Base-by-base conservation (phyloP, 1,284 basidiomycete species). In the Hypsizygus ulmarius region DNA sequence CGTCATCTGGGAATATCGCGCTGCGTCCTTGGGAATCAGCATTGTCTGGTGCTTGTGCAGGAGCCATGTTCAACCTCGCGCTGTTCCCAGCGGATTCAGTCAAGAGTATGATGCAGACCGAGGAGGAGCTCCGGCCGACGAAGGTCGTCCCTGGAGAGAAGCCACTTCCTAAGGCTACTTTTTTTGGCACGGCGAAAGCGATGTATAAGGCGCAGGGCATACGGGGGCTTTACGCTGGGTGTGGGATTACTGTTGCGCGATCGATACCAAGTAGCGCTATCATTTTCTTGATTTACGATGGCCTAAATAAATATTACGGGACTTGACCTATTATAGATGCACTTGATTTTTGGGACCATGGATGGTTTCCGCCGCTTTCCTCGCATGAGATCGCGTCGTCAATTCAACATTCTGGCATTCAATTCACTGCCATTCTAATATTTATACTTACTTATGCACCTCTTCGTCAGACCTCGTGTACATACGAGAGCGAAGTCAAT, bases 101-200 rank as follows among this genome's bases (percentile, higher is more conserved):
- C 62, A 99, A 99, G 73, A 93, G 88, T 56, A 81, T 93, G 37
- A 91, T 99, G 67, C 96, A 98, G 75, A 98, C 96, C 0, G 88
- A 88, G 65, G 88, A 89, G 45, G 95, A 97, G 69, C 75, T 97
- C 53, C 74, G 87, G 7, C 84, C 87, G 57, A 62, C 34, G 59
- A 64, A 30, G 66, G 69, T 21, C 65, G 62, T 37, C 5, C 38
- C 15, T 43, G 46, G 36, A 19, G 43, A 38, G 14, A 43, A 46
- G 32, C 39, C 43, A 33, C 15, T 19, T 10, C 28, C 45, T 51
- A 68, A 51, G 52, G 60, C 77, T 34, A 79, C 84, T 6, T 97
- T 97, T 60, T 63, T 80, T 39, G 74, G 77, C 33, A 90, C 86
- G n/a, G 82, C 84, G 15, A 74, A 66, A 56, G 81, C 82, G 55